Evolutionary conservation across 352 stramenopile species (phyloP).

Genomic region (Phytophthora citrophthora): DNA sequence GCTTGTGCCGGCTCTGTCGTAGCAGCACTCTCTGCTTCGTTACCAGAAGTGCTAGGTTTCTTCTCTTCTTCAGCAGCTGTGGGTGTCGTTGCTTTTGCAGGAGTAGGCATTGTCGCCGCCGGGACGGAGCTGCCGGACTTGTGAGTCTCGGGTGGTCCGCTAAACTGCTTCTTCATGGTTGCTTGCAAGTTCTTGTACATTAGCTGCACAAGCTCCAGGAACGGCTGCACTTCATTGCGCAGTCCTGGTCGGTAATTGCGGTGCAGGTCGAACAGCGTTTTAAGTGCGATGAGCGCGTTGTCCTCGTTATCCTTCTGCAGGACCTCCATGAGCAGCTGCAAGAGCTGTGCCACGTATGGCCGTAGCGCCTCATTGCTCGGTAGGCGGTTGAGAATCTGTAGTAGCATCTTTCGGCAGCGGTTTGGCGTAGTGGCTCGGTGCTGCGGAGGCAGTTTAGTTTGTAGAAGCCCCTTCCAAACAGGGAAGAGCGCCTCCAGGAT

Average conservation of each 20-base stretch:
- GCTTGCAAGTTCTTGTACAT: constrained; percentile 91
- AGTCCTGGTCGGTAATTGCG: constrained; percentile 94
- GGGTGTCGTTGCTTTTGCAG: constrained; percentile 22
- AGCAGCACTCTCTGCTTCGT: constrained; percentile 8
- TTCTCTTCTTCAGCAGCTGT: constrained; percentile 13
- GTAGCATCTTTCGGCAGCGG: constrained; percentile 91
- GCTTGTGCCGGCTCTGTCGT: constrained; percentile 11
- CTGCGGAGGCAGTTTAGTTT: constrained; percentile 78
- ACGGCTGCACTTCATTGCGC: constrained; percentile 91
- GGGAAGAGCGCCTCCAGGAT: constrained; percentile 94
- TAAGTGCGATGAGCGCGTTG: constrained; percentile 94
- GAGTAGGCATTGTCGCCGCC: constrained; percentile 25
- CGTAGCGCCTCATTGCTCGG: constrained; percentile 95
- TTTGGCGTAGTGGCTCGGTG: constrained; percentile 78
- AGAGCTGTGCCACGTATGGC: constrained; percentile 93
- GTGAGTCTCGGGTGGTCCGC: constrained; percentile 46
- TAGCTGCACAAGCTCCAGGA: constrained; percentile 88
- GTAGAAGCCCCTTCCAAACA: constrained; percentile 88
- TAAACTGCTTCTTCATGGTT: constrained; percentile 89
- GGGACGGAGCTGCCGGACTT: constrained; percentile 31
- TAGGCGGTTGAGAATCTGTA: constrained; percentile 95
- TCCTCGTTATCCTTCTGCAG: constrained; percentile 97
- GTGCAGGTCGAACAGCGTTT: constrained; percentile 97
- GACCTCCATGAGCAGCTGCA: constrained; percentile 94
- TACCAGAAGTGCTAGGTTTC: constrained; percentile 4